Evolutionary conservation across 306 rosid genomes (phyloP), one percentile per base, ranked within the genome.

Genomic region (Quercus dentata): DNA sequence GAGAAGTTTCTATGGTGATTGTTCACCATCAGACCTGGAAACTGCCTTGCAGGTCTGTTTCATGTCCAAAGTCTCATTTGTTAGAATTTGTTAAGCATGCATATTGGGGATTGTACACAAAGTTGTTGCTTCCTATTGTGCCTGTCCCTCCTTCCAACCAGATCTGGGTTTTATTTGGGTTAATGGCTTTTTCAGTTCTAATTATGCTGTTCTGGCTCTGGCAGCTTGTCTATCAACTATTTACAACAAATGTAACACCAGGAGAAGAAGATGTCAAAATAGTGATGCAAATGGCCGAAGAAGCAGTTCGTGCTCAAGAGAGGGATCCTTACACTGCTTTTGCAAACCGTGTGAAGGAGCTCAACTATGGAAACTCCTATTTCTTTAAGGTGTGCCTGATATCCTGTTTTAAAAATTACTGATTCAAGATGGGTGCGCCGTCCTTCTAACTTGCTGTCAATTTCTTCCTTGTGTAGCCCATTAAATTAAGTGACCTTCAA

Each of bases 221-320:
- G 78, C 90, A 94, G 99, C 97, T 94, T 86, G 94, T 92, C 79
- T 94, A 94, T 87, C 99, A 94, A 88, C 81, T 94, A 74, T 94
- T 94, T 78, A 87, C 95, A 46, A 91, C 92, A 80, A 86, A 80
- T 80, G 87, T 92, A 75, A 86, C 92, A 77, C 95, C 97, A 73
- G 92, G 85, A 14, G 95, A 89, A 80, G 99, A 91, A 81, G 92
- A 87, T 85, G 97, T 94, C 80, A 92, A 91, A 87, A 87, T 91
- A 83, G 99, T 94, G 69, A 94, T 94, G 99, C 97, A 94, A 85
- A 94, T 94, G 99, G 90, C 99, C 25, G 99, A 92, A 88, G 99
- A 94, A 87, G 93, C 94, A 65, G 95, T 94, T 25, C 90, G 86
- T 84, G 97, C 97, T 83, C 97, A 94, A 88, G 95, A 91, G 86